These are phyloP conservation scores for Chenopodium berlandieri DNA, from an alignment of 148 eudicot genomes.

Conservation along the genomic window DNA sequence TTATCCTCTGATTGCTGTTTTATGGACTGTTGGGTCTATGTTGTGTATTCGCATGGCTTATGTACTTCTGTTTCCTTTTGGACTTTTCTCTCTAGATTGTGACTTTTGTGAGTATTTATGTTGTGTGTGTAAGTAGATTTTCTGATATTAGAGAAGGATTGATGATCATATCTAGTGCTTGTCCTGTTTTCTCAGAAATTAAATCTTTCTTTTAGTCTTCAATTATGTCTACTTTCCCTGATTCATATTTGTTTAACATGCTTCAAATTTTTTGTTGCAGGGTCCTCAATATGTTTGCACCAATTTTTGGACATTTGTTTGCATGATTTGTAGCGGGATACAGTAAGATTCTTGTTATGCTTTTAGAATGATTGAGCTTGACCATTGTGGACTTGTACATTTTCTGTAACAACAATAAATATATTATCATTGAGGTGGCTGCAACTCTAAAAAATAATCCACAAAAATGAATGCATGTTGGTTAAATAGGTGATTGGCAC, in stretches of 20 bases:
- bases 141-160: neutral
- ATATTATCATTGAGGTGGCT: neutral
- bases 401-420: neutral
- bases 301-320: conserved; percentile 88
- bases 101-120: neutral
- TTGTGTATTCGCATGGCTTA: neutral
- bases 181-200: neutral
- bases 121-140: neutral
- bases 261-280: conserved; percentile 38
- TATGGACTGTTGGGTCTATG: neutral
- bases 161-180: neutral
- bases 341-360: conserved; percentile 59
- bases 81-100: neutral
- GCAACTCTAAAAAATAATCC: neutral
- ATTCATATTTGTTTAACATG: conserved; percentile 8
- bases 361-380: neutral
- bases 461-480: neutral
- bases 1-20: neutral
- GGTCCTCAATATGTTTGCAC: conserved; percentile 96
- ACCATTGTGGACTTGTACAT: neutral
- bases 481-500: neutral
- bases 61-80: neutral
- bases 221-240: neutral
- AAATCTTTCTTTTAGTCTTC: neutral
- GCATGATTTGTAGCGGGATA: conserved; percentile 85